A percentile compares a stretch with the other conserved stretches of the same genome.
Conservation (phyloP, 805 yeast species). For the Saccharomyces jurei region DNA sequence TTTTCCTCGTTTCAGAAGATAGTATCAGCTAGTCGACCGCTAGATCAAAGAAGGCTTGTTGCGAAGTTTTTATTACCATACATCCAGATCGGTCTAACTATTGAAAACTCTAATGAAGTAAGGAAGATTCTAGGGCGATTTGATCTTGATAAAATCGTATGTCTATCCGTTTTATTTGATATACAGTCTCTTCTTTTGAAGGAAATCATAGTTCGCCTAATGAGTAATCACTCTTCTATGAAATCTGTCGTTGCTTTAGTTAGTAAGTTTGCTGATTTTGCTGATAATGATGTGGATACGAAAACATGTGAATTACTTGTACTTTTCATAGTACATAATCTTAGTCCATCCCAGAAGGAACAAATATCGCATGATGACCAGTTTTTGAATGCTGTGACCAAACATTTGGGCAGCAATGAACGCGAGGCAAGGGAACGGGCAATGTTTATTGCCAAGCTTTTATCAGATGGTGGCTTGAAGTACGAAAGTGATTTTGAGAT, state of each 20-base stretch:
- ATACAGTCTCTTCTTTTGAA: conserved; percentile 13
- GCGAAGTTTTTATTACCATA: conserved; percentile 13
- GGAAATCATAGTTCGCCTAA: conserved; percentile 10
- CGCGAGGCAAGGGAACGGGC: conserved; percentile 25
- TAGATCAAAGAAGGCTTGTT: conserved; percentile 15
- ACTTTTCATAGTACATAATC: conserved; percentile 7
- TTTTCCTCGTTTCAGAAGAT: conserved; percentile 10
- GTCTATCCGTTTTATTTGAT: conserved; percentile 5
- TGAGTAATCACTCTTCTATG: background rate
- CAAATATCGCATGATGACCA: conserved; percentile 10
- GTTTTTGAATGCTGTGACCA: conserved; percentile 25
- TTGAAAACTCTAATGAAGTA: conserved; percentile 5
- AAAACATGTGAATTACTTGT: conserved; percentile 16
- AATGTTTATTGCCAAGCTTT: conserved; percentile 28
- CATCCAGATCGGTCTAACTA: conserved; percentile 10
- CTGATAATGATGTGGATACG: conserved; percentile 14
- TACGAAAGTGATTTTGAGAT: conserved; percentile 25
- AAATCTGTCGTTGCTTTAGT: conserved; percentile 3
- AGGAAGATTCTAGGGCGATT: conserved; percentile 9
- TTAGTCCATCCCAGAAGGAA: conserved; percentile 5
- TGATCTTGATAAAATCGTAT: conserved; percentile 7
- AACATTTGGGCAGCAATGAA: conserved; percentile 19
- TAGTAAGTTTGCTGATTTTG: conserved; percentile 4
- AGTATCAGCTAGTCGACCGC: conserved; percentile 4
- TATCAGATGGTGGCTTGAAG: conserved; percentile 19